Percentiles rank a stretch among this genome's conserved stretches.
phyloP scores from a whole-genome alignment of 129 eudicot species.

The Lonicera japonica region DNA sequence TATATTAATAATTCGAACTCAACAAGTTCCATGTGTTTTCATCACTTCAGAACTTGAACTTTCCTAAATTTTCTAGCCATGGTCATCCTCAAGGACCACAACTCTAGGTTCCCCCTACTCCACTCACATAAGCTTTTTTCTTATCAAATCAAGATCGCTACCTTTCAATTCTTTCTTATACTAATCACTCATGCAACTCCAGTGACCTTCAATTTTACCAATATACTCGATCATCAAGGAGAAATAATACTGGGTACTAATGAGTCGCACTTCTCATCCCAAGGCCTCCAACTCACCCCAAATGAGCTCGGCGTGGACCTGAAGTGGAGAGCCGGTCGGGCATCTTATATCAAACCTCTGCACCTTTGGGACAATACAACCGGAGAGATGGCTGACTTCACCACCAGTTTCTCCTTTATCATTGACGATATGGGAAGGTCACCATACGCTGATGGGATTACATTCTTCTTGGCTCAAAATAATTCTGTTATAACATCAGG shows the following conservation, averaged over 20 bases:
- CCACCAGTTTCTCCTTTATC: constrained; percentile 44
- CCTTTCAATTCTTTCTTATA: constrained; percentile 12
- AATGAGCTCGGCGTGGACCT: constrained; percentile 21
- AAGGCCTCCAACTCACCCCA: constrained; percentile 34
- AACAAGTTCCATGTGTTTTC: too few relatives aligned
- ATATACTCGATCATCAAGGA: constrained; percentile 3
- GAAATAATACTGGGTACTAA: too few relatives aligned
- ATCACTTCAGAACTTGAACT: too few relatives aligned
- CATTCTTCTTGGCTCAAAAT: constrained; percentile 54
- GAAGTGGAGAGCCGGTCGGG: constrained; percentile 36
- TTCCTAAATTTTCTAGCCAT: too few relatives aligned
- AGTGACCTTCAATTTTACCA: constrained; percentile 17
- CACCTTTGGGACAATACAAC: constrained; percentile 42
- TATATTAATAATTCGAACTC: too few relatives aligned
- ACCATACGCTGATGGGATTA: constrained; percentile 40
- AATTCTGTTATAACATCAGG: constrained; percentile 27
- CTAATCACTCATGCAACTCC: constrained; percentile 21
- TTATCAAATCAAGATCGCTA: neutral
- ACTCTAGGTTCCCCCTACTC: too few relatives aligned
- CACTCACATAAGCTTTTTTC: constrained; percentile 7
- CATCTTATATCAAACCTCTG: constrained; percentile 37
- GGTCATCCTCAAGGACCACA: too few relatives aligned
- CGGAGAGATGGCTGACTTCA: constrained; percentile 41
- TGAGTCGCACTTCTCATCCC: constrained; percentile 22
- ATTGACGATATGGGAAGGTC: constrained; percentile 24